phyloP scores from a whole-genome alignment of 2,329 filamentous ascomycete genomes.

The Cytospora mali region DNA sequence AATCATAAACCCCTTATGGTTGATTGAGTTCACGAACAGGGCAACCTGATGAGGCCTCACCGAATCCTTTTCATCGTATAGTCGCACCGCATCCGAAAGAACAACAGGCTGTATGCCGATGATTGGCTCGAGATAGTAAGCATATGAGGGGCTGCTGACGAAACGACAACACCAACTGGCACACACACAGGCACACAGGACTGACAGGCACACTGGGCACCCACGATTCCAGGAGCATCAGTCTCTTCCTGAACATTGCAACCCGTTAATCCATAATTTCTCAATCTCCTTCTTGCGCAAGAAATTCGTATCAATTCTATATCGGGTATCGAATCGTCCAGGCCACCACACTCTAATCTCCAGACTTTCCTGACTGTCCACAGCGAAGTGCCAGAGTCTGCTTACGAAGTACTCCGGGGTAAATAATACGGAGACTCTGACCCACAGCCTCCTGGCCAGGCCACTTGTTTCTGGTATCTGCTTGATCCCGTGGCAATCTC shows the following conservation, averaged over 20 bases:
- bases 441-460: slow-evolving; percentile 27
- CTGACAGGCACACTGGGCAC: no score
- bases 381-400: slow-evolving; percentile 3
- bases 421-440: slow-evolving; percentile 29
- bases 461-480: slow-evolving; percentile 23
- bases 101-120: background rate
- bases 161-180: background rate
- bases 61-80: background rate
- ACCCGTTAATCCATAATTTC: background rate
- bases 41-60: background rate
- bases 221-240: background rate
- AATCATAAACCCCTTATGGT: background rate
- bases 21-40: background rate
- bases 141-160: slow-evolving; percentile 18
- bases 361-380: no score
- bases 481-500: slow-evolving; percentile 24
- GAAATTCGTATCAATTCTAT: background rate
- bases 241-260: background rate
- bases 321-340: background rate
- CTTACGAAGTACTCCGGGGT: slow-evolving; percentile 20
- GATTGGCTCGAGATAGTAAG: slow-evolving; percentile 18
- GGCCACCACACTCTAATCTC: background rate
- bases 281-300: background rate
- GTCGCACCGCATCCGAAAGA: slow-evolving; percentile 7
- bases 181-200: no score